Conservation (phyloP, 1,284 basidiomycete genomes). For the Tilletia horrida region DNA sequence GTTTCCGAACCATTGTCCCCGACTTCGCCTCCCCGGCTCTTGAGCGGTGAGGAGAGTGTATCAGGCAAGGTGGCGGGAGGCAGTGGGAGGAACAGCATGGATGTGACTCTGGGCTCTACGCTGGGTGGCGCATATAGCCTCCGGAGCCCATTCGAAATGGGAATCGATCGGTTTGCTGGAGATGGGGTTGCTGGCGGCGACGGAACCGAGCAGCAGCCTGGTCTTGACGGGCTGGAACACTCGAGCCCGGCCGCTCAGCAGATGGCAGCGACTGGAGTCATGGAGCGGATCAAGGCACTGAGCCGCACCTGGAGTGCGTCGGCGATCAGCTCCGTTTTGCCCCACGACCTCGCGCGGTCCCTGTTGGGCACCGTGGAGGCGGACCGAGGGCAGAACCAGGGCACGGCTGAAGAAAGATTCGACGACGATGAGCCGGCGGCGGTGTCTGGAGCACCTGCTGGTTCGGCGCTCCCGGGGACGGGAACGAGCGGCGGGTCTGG, state of each 20-base stretch:
- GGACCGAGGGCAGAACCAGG: neutral
- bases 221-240: neutral
- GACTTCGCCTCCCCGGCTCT: neutral
- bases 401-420: neutral
- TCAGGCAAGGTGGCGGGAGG: neutral
- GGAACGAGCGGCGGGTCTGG: no score
- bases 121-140: neutral
- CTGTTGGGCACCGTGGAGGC: neutral
- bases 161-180: neutral
- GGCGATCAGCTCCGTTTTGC: constrained; percentile 11
- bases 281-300: constrained; percentile 17
- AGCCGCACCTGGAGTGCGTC: constrained; percentile 14
- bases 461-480: no score
- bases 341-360: constrained; percentile 10
- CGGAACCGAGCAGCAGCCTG: no score
- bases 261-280: neutral
- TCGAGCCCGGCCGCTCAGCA: neutral
- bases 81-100: neutral
- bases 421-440: neutral
- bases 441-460: no score
- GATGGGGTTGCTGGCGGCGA: no score
- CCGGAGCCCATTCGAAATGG: neutral
- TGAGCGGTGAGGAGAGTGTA: neutral
- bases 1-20: neutral
- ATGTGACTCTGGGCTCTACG: no score